Base-by-base conservation (phyloP, 495 filamentous ascomycete species). In the Talaromyces trachyspermus region DNA sequence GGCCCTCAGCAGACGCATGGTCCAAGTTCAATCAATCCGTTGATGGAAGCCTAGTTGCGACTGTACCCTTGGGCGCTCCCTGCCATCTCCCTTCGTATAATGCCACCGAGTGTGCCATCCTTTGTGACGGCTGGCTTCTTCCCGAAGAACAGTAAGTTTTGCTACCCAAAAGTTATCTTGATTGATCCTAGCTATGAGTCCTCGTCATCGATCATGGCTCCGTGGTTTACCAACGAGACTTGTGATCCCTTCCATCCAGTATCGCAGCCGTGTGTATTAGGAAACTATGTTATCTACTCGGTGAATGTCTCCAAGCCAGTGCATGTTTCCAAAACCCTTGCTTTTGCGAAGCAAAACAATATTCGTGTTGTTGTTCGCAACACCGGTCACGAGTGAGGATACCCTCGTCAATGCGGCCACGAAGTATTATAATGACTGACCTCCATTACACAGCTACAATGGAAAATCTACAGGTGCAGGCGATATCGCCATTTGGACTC, bases 331-430 rank as follows among this genome's bases (percentile, higher is more conserved):
- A 52, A 52, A n/a, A 51, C 60, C 1, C 40, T 80, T 30, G 60
- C 66, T 22, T 82, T 75, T 43, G 76, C 76, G 0, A 60, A 63
- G 0, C 41, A 71, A 26, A 66, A 78, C 46, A 79, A 78, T 50
- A 68, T 86, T 36, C 74, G 81, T 18, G 53, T 85, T 9, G 64
- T 85, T 19, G 65, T 86, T 29, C 79, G 78, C n/a, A 84, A 84
- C 55, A 85, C 81, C 0, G 83, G 82, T 8, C 63, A 70, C 46
- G 66, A 76, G 49, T 53, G 35, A 49, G 50, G 26, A 10, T 12
- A 10, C 15, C 49, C 27, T 41, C 9, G 4, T 22, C 8, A 2
- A 25, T 22, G 2, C 41, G 10, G 2, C 9, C 19, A 11, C 25
- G 11, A 15, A 1, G 6, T 17, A 11, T 38, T 19, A 1, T 17